phyloP scores from a whole-genome alignment of 768 basidiomycete species.

The Mycena vitilis region DNA sequence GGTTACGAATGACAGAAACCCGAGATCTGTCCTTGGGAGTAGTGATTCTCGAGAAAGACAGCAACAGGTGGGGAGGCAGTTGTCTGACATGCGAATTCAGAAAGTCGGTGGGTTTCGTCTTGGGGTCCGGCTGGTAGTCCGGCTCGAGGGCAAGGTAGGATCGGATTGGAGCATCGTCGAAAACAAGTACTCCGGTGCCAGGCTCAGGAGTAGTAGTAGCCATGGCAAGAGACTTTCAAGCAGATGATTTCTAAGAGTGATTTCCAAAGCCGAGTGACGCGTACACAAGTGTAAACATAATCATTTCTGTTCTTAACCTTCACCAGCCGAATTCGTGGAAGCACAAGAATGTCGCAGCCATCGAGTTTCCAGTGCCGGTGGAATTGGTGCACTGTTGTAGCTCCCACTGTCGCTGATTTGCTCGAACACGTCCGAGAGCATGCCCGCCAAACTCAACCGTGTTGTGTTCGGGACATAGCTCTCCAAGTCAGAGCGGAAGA shows the following conservation, averaged over 20 bases:
- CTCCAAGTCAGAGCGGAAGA: slow-evolving; percentile 57
- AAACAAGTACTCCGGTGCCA: slow-evolving; percentile 2
- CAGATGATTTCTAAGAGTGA: too few relatives aligned
- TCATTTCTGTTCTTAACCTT: not conserved
- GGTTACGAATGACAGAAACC: slow-evolving; percentile 76
- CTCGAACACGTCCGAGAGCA: slow-evolving; percentile 63
- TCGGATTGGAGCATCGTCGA: slow-evolving; percentile 48
- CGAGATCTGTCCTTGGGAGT: slow-evolving; percentile 74
- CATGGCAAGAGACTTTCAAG: not conserved
- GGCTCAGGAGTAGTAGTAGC: not conserved
- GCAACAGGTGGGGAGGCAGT: slow-evolving; percentile 75
- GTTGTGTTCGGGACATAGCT: slow-evolving; percentile 57
- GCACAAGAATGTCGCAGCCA: not conserved
- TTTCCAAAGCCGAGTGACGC: too few relatives aligned
- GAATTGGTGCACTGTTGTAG: slow-evolving; percentile 51
- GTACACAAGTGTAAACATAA: not conserved
- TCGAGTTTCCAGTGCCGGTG: slow-evolving; percentile 37
- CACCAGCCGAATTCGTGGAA: too few relatives aligned
- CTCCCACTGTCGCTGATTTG: slow-evolving; percentile 49
- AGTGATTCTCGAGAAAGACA: slow-evolving; percentile 57
- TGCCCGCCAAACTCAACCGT: slow-evolving; percentile 55
- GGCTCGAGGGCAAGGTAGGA: slow-evolving; percentile 67
- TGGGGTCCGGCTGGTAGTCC: slow-evolving; percentile 72
- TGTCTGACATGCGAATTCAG: slow-evolving; percentile 66
- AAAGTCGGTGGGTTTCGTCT: slow-evolving; percentile 69